These are phyloP conservation scores for Thalassiosira mediterranea DNA, from an alignment of 352 stramenopile species.

Conservation along the genomic window DNA sequence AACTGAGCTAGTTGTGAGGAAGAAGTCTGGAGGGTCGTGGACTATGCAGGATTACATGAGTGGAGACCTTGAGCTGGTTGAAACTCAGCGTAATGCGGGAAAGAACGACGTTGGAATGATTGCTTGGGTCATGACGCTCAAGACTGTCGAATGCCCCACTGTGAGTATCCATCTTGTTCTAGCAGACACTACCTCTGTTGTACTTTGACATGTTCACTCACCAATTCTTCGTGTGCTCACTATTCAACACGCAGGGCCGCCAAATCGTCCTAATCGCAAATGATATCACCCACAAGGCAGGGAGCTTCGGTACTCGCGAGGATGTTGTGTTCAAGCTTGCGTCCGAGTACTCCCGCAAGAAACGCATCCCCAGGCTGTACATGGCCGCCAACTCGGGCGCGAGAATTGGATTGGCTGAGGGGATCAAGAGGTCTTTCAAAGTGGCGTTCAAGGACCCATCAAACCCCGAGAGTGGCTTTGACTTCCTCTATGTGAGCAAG, in stretches of 20 bases:
- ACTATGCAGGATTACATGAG: slow-evolving; percentile 84
- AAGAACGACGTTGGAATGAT: slow-evolving; percentile 99
- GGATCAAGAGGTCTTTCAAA: slow-evolving; percentile 96
- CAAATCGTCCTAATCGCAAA: slow-evolving; percentile 99
- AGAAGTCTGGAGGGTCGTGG: slow-evolving; percentile 75
- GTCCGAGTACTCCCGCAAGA: slow-evolving; percentile 90
- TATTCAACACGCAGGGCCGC: slow-evolving; percentile 81
- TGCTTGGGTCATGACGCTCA: slow-evolving; percentile 97
- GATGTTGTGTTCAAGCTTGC: slow-evolving; percentile 98
- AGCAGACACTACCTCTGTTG: slow-evolving; percentile 4
- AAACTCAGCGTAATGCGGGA: slow-evolving; percentile 89
- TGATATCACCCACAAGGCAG: slow-evolving; percentile 99
- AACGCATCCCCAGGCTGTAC: slow-evolving; percentile 95
- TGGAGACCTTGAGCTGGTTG: slow-evolving; percentile 85
- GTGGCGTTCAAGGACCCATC: slow-evolving; percentile 96
- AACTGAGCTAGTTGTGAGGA: slow-evolving; percentile 92
- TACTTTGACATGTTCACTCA: background rate
- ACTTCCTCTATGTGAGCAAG: slow-evolving; percentile 97
- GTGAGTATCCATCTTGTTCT: slow-evolving; percentile 54
- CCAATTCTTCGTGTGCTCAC: slow-evolving; percentile 9
- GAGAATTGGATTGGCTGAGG: slow-evolving; percentile 97
- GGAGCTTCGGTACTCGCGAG: slow-evolving; percentile 98
- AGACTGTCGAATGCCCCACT: slow-evolving; percentile 96
- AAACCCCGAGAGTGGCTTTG: slow-evolving; percentile 97
- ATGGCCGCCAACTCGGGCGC: slow-evolving; percentile 99